Evolutionary conservation across 805 yeast genomes (phyloP).

Genomic region (Candida saitoana): DNA sequence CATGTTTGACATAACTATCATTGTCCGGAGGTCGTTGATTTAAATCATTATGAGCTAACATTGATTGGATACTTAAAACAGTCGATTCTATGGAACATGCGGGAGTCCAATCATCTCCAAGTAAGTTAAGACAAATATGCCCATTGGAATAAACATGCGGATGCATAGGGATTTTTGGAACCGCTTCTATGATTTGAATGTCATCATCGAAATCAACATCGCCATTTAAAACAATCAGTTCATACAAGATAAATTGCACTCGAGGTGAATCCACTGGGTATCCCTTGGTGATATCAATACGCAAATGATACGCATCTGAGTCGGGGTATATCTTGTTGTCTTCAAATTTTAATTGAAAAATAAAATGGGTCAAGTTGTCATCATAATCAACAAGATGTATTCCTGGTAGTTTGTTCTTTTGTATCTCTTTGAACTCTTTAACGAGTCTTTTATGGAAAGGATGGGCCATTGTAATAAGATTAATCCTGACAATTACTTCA

Average conservation of each 20-base stretch:
- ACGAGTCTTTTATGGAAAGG: constrained; percentile 27
- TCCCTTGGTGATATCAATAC: constrained; percentile 37
- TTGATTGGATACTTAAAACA: constrained; percentile 58
- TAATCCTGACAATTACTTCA: too few species aligned
- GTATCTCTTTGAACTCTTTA: constrained; percentile 22
- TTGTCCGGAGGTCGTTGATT: constrained; percentile 59
- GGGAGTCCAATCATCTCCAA: constrained; percentile 68
- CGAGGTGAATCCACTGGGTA: constrained; percentile 62
- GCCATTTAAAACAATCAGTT: constrained; percentile 4
- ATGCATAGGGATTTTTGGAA: constrained; percentile 52
- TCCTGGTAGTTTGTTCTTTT: constrained; percentile 16
- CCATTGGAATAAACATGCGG: constrained; percentile 77
- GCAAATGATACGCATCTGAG: constrained; percentile 34
- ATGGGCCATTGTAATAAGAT: too few species aligned
- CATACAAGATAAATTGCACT: constrained; percentile 43
- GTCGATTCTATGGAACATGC: constrained; percentile 50
- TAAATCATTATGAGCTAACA: constrained; percentile 49
- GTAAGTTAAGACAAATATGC: constrained; percentile 66
- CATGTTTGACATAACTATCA: constrained; percentile 42
- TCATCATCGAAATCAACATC: constrained; percentile 8
- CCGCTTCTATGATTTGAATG: constrained; percentile 6
- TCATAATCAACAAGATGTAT: constrained; percentile 17
- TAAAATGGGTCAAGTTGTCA: constrained; percentile 17
- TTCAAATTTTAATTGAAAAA: constrained; percentile 17
- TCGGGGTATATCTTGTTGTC: constrained; percentile 13